phyloP scores from a whole-genome alignment of 1,284 basidiomycete species.

The Trichosporon sp. region DNA sequence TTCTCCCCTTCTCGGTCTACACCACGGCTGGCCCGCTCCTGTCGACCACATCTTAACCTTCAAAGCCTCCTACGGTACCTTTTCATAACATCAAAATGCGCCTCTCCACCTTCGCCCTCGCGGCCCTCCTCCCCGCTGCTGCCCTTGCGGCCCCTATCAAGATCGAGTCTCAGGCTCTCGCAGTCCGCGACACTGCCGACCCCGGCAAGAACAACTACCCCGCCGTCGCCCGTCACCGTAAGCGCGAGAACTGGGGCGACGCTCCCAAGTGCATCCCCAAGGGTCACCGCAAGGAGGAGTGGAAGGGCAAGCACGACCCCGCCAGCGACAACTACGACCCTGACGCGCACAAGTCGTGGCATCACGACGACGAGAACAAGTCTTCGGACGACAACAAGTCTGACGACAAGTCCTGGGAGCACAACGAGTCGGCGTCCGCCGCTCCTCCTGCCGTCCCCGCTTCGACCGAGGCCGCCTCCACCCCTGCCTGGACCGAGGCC shows the following conservation, averaged over 20 bases:
- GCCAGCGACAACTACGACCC: neutral
- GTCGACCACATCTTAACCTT: neutral
- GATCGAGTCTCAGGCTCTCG: neutral
- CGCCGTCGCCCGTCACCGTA: neutral
- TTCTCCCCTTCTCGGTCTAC: neutral
- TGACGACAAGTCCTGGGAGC: neutral
- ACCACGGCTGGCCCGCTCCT: neutral
- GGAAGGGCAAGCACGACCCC: neutral
- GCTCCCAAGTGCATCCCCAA: neutral
- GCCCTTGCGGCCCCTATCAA: neutral
- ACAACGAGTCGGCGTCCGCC: neutral
- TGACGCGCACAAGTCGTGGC: neutral
- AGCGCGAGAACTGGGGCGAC: neutral
- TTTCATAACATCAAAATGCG: neutral
- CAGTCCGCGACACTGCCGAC: neutral
- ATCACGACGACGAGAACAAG: neutral
- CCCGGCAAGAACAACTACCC: neutral
- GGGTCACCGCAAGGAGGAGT: neutral
- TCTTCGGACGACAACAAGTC: neutral
- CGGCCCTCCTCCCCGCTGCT: neutral
- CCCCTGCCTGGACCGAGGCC: too few species aligned
- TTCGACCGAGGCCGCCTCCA: neutral
- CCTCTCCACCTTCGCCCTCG: neutral
- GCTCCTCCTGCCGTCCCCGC: neutral
- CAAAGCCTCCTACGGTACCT: neutral